Base-by-base conservation (phyloP, 495 filamentous ascomycete species). In the Talaromyces proteolyticus region DNA sequence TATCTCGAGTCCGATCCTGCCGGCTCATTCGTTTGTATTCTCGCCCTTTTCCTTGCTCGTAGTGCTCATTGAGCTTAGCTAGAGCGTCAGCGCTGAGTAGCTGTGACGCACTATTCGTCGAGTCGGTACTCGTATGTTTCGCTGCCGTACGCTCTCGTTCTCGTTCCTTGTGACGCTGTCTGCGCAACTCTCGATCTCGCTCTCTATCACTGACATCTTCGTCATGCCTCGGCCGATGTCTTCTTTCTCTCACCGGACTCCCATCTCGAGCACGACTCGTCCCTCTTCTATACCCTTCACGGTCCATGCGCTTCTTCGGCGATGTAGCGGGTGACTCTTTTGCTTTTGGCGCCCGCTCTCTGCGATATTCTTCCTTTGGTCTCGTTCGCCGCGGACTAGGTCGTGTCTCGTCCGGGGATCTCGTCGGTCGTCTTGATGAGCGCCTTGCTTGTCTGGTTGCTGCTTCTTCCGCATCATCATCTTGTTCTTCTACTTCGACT, bases 11-110 rank as follows among this genome's bases (percentile, higher is more conserved):
- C 42, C 50, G 66, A 58, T 43, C 54, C 62, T 44, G 66, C 38
- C 17, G 60, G 57, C 25, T 66, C 50, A 61, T 54, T 44, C 65
- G 58, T 50, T 45, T 41, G 34, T 44, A 38, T 41, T 68, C 53
- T 67, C 65, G 8, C 14, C 47, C 70, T 65, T 53, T 60, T 53
- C 49, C 57, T 40, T 64, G 57, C 23, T 76, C 69, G 55, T 85
- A 82, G 23, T 77, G 64, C n/a, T 74, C 67, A 52, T 86, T 75
- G 36, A 88, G 59, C 56, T 76, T 74, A 14, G 83, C 83, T 50
- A 88, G 61, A 6, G 83, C 76, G 49, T 81, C 78, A 10, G 75
- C 74, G 42, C 56, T 69, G 6, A 74, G 53, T 2, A 73, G 46
- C 55, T 69, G 62, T 0, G 70, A 65, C 5, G 63, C 60, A 55